Evolutionary conservation across 192 early-diverging fungal species (phyloP), one percentile per base, ranked within the genome.

Genomic region (Backusella mclennaniae): DNA sequence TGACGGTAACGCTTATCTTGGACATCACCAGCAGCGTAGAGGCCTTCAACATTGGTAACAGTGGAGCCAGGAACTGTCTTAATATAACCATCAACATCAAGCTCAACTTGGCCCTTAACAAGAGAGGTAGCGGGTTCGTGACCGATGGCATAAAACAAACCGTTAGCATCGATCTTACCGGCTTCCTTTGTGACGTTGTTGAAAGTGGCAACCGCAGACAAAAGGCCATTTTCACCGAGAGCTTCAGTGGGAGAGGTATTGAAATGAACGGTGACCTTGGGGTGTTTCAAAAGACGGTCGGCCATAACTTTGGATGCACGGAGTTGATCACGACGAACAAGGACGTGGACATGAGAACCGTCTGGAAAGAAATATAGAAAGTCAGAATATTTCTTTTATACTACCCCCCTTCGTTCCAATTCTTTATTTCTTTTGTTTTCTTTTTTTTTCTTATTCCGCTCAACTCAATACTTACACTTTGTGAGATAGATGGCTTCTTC

Each of bases 291-390:
- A 6, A 96, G 86, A 71, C 98, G 93, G 76, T 93, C 87, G 68
- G 94, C 96, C 98, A 99, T 99, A 56, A 98, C 96, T 85, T 96
- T 95, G 77, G 95, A 97, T 23, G 98, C 98, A 76, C 98, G 94
- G 49, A 99, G 91, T 80, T 91, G 92, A 86, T 98, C 98, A 76
- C 98, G 92, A 75, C 98, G 93, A 52, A 98, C 96, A 31, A 97
- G 85, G 49, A 98, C 90, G 80, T 95, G 96, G 8, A 99, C 98
- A 59, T 98, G 93, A 72, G 92, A 94, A 63, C 93, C 97, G 81
- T 79, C 78, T 78, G 66, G 4, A 77, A 72, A 38, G 35, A 66
- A 66, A 73, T 36, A 35, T 19, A 76, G 23, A 74, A 72, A 76
- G 39, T 66, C 44, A 59, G 33, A 41, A 46, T 56, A 15, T 15